Percentiles rank a stretch among this genome's conserved stretches.
Conservation (phyloP, 139 green algal genomes). For the Nannochloris sp. region DNA sequence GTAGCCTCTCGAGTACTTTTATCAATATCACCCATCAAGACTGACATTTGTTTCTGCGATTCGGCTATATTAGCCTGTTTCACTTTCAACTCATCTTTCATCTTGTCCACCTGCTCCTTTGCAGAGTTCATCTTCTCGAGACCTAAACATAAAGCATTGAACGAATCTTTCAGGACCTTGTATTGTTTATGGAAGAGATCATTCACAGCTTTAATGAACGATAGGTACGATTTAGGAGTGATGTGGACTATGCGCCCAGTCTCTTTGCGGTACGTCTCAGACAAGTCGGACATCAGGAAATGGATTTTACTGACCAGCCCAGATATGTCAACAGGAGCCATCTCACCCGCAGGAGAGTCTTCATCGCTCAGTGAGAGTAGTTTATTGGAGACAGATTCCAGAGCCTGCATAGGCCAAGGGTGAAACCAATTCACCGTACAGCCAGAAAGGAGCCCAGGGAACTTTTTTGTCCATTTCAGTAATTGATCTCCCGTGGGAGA, state of each 20-base stretch:
- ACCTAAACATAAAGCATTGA: constrained; percentile 58
- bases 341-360: background rate
- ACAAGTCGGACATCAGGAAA: background rate
- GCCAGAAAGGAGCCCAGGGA: constrained; percentile 88
- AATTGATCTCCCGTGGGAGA: constrained; percentile 86
- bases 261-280: background rate
- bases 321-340: background rate
- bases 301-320: background rate
- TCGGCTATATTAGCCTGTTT: constrained; percentile 82
- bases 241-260: constrained; percentile 80
- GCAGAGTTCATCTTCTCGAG: constrained; percentile 90
- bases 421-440: constrained; percentile 93
- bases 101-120: constrained; percentile 78
- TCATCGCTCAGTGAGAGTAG: background rate
- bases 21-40: constrained; percentile 81
- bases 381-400: constrained; percentile 46
- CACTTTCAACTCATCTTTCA: constrained; percentile 79
- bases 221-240: constrained; percentile 88
- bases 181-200: constrained; percentile 76
- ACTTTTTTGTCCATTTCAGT: constrained; percentile 72
- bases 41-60: constrained; percentile 69
- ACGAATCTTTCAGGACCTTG: constrained; percentile 33
- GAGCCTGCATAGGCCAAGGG: constrained; percentile 64
- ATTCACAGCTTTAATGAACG: constrained; percentile 86
- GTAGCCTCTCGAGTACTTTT: constrained; percentile 81